Base-by-base conservation (phyloP, 2,329 filamentous ascomycete species). In the Nectriaceae sp. region DNA sequence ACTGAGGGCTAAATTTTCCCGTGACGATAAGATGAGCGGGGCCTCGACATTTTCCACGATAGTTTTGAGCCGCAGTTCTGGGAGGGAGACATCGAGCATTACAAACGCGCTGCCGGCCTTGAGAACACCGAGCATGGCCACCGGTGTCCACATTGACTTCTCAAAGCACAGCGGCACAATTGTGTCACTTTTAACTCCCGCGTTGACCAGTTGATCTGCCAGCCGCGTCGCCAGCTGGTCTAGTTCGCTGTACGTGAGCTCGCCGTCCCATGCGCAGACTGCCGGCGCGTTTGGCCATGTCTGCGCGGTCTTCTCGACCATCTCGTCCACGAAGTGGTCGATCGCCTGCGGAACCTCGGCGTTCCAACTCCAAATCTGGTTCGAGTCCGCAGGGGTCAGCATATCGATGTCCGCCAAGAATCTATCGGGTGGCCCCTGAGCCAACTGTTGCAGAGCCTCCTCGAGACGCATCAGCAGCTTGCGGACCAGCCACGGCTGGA, bases 401-500 rank as follows among this genome's bases (percentile, higher is more conserved):
- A 37, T 22, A 5, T 37, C 19, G 20, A 44, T 21, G 6, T 36
- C 20, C 24, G 6, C 24, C 24, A 29, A 29, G 24, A 29, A 29
- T 29, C 24, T 29, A 13, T 13, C 6, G 24, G 13, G 6, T 29
- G 24, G 13, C n/a, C n/a, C n/a, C n/a, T n/a, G n/a, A n/a, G n/a
- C n/a, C n/a, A 29, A 13, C 24, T 29, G 24, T 29, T 29, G 6
- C 24, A 13, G 13, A 6, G 13, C 24, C 6, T 29, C 6, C 13
- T 29, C 72, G n/a, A 75, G 61, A 1, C 60, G 53, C 26, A 66
- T 68, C 1, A 73, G 74, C 16, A 39, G 20, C 4, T 15, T 35
- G 39, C 46, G 31, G 11, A 44, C 31, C 11, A 51, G 33, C 15
- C 41, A 29, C 6, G 24, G 24, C 24, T 29, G 6, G 6, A 29